Percentiles rank a stretch among this genome's conserved stretches.
Conservation (phyloP, 306 rosid genomes). For the Macrotyloma uniflorum region DNA sequence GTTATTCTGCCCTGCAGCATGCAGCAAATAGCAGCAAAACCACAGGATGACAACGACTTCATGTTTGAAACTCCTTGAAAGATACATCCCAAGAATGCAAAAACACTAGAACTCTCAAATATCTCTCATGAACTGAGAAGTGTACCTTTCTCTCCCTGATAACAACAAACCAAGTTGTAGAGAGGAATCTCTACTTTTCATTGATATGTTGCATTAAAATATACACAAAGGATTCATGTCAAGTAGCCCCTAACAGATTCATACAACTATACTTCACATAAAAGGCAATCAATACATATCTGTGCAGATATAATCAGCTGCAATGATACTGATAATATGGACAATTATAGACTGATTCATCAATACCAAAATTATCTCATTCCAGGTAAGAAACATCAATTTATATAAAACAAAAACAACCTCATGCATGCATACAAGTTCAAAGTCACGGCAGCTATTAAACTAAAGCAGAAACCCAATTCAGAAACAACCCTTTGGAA, state of each 20-base stretch:
- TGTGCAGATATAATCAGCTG: neutral
- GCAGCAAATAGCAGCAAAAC: constrained; percentile 56
- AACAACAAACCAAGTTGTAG: constrained; percentile 33
- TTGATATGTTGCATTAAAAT: neutral
- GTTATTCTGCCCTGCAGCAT: constrained; percentile 43
- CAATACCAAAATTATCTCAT: neutral
- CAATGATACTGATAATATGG: neutral
- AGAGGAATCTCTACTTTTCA: neutral
- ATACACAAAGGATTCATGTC: neutral
- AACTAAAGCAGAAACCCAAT: neutral
- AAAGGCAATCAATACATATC: neutral
- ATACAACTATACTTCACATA: neutral
- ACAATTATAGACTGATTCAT: neutral
- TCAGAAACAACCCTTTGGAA: neutral
- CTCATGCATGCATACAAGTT: neutral
- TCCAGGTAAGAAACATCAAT: constrained; percentile 11
- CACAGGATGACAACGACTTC: constrained; percentile 45
- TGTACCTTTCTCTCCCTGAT: constrained; percentile 41
- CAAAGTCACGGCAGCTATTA: neutral
- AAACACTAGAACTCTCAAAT: constrained; percentile 34
- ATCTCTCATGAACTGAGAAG: constrained; percentile 34
- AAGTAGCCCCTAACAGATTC: neutral
- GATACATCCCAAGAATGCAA: constrained; percentile 54
- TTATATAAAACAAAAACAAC: constrained; percentile 26
- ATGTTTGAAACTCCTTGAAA: constrained; percentile 47